Base-by-base conservation (phyloP, 2,329 filamentous ascomycete genomes). In the Stachybotrys elegans region DNA sequence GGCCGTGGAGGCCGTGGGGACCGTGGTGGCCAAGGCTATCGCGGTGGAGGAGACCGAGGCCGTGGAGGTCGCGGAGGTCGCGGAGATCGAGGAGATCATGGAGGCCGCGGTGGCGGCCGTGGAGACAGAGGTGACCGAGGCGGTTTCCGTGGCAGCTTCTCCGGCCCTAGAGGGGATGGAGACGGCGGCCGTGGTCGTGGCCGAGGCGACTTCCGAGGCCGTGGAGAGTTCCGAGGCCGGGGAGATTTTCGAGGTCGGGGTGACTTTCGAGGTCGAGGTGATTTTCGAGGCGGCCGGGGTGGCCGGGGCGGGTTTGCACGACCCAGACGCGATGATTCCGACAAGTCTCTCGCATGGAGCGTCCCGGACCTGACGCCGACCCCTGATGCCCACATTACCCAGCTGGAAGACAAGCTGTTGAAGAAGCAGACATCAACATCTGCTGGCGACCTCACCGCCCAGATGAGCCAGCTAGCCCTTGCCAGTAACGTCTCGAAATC, bases 331-430 rank as follows among this genome's bases (percentile, higher is more conserved):
- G 25, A 29, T 17, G 31, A 34, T 43, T 32, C 45, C 54, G 12
- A 56, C 57, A 27, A 54, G 55, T 40, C 49, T 47, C 41, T 49
- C 22, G 43, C 41, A 19, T 52, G 48, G 42, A 45, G 65, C 11
- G 47, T 60, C 4, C 50, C 52, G 7, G 50, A 47, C 31, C 25
- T 25, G 31, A 44, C 47, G 36, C 55, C 51, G 5, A 25, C 44
- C 3, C 55, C 53, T 2, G 61, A 68, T 31, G 19, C 49, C 16
- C 23, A 47, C 11, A 50, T 68, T 22, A 54, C 55, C 1, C 41
- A 63, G 17, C 60, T 75, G 0, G 73, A 76, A 46, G 51, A 75
- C 42, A 52, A 61, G 6, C 57, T 74, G 4, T 47, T 73, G 25
- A 52, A 40, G 27, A 32, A 21, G 3, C 56, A 66, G 19, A 51